phyloP scores from a whole-genome alignment of 257 asterid genomes.

The Jacaranda copaia region DNA sequence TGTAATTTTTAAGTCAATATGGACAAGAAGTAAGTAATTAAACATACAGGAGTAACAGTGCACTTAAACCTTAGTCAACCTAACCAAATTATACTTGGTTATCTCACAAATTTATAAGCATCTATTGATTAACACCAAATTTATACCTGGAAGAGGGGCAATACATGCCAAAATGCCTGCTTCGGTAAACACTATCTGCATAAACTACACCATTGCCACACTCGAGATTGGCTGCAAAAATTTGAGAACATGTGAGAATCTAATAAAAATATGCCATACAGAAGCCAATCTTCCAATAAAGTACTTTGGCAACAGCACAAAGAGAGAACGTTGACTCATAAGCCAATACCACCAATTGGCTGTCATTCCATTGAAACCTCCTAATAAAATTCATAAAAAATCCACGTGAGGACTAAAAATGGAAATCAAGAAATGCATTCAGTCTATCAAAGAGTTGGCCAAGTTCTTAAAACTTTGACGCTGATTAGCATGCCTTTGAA shows the following conservation, averaged over 20 bases:
- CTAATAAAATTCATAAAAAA: no score
- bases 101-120: slow-evolving; percentile 1
- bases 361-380: neutral
- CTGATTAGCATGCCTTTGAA: neutral
- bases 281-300: slow-evolving; percentile 3
- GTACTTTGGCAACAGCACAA: slow-evolving; percentile 7
- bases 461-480: neutral
- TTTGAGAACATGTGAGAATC: slow-evolving; percentile 27
- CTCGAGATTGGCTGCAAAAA: slow-evolving; percentile 68
- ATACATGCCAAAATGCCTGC: slow-evolving; percentile 48
- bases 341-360: slow-evolving; percentile 15
- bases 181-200: slow-evolving; percentile 44
- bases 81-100: neutral
- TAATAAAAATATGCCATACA: neutral
- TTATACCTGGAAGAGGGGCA: slow-evolving; percentile 38
- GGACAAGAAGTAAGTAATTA: no score
- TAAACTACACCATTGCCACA: slow-evolving; percentile 45
- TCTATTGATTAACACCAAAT: neutral
- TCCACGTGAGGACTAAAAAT: neutral
- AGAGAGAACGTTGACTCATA: neutral
- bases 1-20: neutral
- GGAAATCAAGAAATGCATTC: neutral
- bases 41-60: no score
- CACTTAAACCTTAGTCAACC: no score
- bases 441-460: no score